These are phyloP conservation scores for Hypsizygus ulmarius DNA, from an alignment of 1,284 basidiomycete genomes.

Conservation along the genomic window DNA sequence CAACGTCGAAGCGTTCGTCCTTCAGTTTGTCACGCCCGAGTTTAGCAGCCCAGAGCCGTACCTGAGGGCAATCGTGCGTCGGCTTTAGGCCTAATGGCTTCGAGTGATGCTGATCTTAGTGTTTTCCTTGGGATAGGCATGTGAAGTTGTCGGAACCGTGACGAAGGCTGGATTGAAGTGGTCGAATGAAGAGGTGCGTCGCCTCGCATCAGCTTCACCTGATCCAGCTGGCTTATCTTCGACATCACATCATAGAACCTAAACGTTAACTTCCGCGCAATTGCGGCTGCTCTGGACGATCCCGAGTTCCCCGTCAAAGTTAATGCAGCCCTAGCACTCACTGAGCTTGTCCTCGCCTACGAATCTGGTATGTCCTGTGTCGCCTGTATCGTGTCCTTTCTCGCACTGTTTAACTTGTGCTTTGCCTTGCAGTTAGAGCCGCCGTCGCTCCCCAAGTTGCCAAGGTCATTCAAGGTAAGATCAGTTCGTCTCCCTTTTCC, in stretches of 20 bases:
- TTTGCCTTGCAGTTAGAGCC: slow-evolving; percentile 50
- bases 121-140: slow-evolving; percentile 50
- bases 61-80: slow-evolving; percentile 70
- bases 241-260: slow-evolving; percentile 45
- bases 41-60: slow-evolving; percentile 65
- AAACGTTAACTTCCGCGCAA: slow-evolving; percentile 58
- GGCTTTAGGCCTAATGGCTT: slow-evolving; percentile 6
- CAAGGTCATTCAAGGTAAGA: slow-evolving; percentile 80
- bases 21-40: slow-evolving; percentile 71
- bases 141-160: slow-evolving; percentile 74
- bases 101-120: slow-evolving; percentile 5
- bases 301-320: slow-evolving; percentile 81
- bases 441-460: slow-evolving; percentile 80
- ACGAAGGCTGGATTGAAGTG: slow-evolving; percentile 67
- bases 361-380: slow-evolving; percentile 49
- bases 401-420: not conserved
- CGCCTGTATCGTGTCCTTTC: not conserved
- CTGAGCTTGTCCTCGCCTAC: slow-evolving; percentile 70
- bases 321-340: slow-evolving; percentile 79
- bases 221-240: slow-evolving; percentile 4
- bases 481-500: too few species aligned
- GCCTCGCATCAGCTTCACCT: not conserved
- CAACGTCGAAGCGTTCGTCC: slow-evolving; percentile 75
- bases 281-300: slow-evolving; percentile 67
- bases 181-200: slow-evolving; percentile 59